Percentiles rank a stretch among this genome's conserved stretches.
Conservation (phyloP, 225 moss, liverwort and hornwort species). For the Marchantia polymorpha region DNA sequence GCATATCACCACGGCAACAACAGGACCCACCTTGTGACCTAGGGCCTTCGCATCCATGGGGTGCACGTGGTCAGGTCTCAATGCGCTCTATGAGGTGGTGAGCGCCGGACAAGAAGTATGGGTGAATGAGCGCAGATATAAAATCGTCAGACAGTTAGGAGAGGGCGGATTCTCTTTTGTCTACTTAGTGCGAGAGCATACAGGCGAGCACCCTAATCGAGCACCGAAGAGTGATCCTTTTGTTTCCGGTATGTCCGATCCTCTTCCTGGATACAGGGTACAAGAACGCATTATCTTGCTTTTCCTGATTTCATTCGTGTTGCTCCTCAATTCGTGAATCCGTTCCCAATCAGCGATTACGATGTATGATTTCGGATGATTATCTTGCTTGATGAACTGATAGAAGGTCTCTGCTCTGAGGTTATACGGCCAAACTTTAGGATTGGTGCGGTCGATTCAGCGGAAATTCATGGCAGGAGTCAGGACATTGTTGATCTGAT, state of each 20-base stretch:
- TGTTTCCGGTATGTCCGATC: conserved; percentile 51
- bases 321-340: not conserved
- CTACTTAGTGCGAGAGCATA: conserved; percentile 64
- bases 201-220: conserved; percentile 41
- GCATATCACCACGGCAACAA: no score
- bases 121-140: conserved; percentile 78
- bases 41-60: conserved; percentile 48
- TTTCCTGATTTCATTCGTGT: not conserved
- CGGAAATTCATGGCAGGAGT: not conserved
- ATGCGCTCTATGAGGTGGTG: conserved; percentile 74
- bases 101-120: conserved; percentile 67
- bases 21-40: not conserved
- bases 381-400: not conserved
- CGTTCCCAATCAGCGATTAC: not conserved
- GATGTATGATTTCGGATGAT: no score
- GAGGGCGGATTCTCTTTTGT: conserved; percentile 97
- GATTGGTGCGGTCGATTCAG: not conserved
- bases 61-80: conserved; percentile 87
- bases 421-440: not conserved
- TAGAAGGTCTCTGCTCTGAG: not conserved
- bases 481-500: not conserved
- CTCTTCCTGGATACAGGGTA: not conserved
- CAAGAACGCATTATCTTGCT: not conserved
- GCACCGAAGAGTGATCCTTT: conserved; percentile 40
- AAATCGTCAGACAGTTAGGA: conserved; percentile 74